Evolutionary conservation across 2,329 filamentous ascomycete genomes (phyloP).

Genomic region (Colletotrichum karsti): DNA sequence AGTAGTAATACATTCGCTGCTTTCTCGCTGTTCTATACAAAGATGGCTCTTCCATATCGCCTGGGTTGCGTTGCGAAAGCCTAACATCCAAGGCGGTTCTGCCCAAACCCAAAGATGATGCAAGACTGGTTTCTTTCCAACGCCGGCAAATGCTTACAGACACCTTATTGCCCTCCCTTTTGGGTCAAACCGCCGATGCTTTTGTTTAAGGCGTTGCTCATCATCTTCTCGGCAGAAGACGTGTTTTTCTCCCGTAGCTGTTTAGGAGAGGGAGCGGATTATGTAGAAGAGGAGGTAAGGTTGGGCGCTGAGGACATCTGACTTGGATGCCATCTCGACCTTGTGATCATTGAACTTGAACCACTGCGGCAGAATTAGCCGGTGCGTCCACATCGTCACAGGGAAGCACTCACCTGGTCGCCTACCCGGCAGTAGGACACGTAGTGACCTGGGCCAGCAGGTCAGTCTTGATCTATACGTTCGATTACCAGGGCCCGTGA

Average conservation of each 20-base stretch:
- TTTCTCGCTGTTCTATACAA: slow-evolving; percentile 24
- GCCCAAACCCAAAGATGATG: neutral
- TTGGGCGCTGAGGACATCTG: slow-evolving; percentile 85
- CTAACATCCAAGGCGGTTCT: slow-evolving; percentile 10
- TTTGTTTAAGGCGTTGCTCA: neutral
- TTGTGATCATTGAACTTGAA: slow-evolving; percentile 96
- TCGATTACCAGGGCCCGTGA: slow-evolving; percentile 53
- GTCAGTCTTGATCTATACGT: neutral
- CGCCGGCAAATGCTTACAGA: slow-evolving; percentile 23
- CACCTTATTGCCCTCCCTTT: neutral
- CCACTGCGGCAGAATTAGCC: slow-evolving; percentile 67
- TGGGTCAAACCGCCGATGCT: neutral
- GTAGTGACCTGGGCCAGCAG: slow-evolving; percentile 69
- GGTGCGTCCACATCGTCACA: neutral
- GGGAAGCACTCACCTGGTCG: slow-evolving; percentile 63
- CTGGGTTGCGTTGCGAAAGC: neutral
- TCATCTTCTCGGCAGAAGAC: neutral
- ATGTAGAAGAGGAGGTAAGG: slow-evolving; percentile 94
- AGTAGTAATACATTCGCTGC: slow-evolving; percentile 4
- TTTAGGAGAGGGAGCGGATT: slow-evolving; percentile 65
- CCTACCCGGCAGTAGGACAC: slow-evolving; percentile 87
- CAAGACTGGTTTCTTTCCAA: slow-evolving; percentile 23
- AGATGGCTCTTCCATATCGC: neutral
- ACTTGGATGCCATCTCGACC: slow-evolving; percentile 83
- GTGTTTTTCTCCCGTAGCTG: too few relatives aligned